Base-by-base conservation (phyloP, 2,329 filamentous ascomycete species). In the Xylaria arbuscula region DNA sequence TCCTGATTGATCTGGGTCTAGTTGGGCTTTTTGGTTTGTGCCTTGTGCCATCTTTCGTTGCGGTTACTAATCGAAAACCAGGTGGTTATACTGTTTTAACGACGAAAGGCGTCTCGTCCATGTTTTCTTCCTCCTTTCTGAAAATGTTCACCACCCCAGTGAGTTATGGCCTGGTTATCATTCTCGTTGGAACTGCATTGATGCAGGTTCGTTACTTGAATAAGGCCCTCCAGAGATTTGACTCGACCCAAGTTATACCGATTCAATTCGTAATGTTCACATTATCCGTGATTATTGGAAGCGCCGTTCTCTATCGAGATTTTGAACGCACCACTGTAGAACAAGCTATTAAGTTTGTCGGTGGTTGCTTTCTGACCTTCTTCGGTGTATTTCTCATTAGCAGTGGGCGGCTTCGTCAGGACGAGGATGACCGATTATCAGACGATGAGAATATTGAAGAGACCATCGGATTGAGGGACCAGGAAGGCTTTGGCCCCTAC, bases 181-280 rank as follows among this genome's bases (percentile, higher is more conserved):
- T 98, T 57, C 86, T 99, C 32, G 85, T 96, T 19, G 87, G 84
- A 54, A 98, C 95, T 0, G 96, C 96, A 7, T 84, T 99, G 68
- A 94, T 98, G 92, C 96, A 99, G 81, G 95, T 99, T 74, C 95
- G 93, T 78, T 99, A 98, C 78, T 88, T 99, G 78, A 99, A 98
- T 82, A 92, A 87, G 72, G 86, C 87, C 13, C 84, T 99, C 61
- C 94, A 98, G 78, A 90, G 93, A 55, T 99, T 98, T 82, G 93
- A 98, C 80, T 97, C 96, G 7, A 99, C 96, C 0, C 94, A 98
- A 79, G 96, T 99, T 73, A 99, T 99, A 71, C 96, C 96, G 0
- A 96, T 96, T 15, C 96, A 99, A 77, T 99, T 99, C 75, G 96
- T 99, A 58, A 88, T 97, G 71, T 99, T 99, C 79, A 99, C 96